Evolutionary conservation across 2,329 filamentous ascomycete genomes (phyloP).

Genomic region (Teratosphaeria epicoccoides): DNA sequence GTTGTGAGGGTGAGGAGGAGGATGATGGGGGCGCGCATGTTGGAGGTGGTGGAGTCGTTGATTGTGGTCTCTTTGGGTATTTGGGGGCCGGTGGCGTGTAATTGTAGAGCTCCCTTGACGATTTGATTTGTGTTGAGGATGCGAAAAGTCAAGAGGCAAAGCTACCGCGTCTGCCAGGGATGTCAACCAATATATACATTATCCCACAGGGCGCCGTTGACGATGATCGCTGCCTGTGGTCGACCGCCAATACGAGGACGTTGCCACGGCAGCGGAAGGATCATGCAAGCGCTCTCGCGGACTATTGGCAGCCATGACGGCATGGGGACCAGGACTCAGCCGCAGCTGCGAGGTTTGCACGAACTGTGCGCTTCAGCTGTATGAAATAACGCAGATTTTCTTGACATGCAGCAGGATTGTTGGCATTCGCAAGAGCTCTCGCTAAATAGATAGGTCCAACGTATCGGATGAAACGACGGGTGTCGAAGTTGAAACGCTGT

Average conservation of each 20-base stretch:
- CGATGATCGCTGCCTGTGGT: too few species aligned
- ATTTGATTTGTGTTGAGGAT: too few species aligned
- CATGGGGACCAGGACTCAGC: too few species aligned
- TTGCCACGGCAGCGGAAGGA: too few species aligned
- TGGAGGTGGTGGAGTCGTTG: neutral
- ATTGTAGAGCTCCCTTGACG: too few species aligned
- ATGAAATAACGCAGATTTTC: slow-evolving; percentile 22
- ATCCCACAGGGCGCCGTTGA: too few species aligned
- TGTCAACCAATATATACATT: neutral
- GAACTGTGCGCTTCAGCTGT: slow-evolving; percentile 21
- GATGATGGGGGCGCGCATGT: slow-evolving; percentile 15
- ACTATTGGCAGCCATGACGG: too few species aligned
- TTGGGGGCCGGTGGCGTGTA: neutral
- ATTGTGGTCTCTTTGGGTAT: too few species aligned
- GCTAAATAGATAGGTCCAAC: slow-evolving; percentile 29
- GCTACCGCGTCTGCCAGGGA: neutral
- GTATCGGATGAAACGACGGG: slow-evolving; percentile 29
- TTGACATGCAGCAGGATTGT: slow-evolving; percentile 7
- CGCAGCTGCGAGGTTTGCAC: too few species aligned
- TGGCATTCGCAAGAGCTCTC: slow-evolving; percentile 11
- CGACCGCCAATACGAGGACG: too few species aligned
- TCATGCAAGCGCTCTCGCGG: too few species aligned
- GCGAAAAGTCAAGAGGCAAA: neutral
- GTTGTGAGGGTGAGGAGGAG: slow-evolving; percentile 14
- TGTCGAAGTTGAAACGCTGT: slow-evolving; percentile 29